phyloP scores from a whole-genome alignment of 306 rosid genomes.

The Castanea mollissima region DNA sequence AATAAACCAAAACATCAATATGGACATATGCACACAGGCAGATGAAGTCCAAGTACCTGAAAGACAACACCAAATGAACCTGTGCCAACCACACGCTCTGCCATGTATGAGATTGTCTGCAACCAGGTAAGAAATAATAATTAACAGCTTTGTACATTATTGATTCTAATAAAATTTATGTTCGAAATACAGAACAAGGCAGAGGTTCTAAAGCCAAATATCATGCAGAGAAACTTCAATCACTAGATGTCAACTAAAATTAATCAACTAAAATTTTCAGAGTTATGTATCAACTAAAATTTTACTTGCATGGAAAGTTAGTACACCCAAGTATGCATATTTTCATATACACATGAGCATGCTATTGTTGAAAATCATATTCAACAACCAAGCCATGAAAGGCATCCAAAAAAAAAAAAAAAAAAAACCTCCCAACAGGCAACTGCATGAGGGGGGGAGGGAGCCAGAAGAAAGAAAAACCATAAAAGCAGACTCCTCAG shows the following conservation, averaged over 20 bases:
- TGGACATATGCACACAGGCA: not conserved
- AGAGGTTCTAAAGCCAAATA: conserved; percentile 1
- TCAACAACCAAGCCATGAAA: not conserved
- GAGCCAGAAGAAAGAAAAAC: not conserved
- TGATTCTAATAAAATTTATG: not conserved
- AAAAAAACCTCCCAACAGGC: not conserved
- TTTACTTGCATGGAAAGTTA: not conserved
- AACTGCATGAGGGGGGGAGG: too few relatives aligned
- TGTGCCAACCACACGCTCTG: conserved; percentile 95
- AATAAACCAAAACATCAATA: conserved; percentile 4
- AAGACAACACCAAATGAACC: conserved; percentile 94
- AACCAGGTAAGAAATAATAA: conserved; percentile 20
- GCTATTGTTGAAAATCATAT: not conserved
- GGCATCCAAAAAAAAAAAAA: not conserved
- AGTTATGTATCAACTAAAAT: not conserved
- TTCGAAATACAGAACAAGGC: not conserved
- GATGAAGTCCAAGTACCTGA: conserved; percentile 57
- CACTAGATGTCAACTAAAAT: not conserved
- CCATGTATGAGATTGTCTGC: conserved; percentile 88
- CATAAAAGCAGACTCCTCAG: not conserved
- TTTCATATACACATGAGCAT: not conserved
- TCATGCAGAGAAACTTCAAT: conserved; percentile 2
- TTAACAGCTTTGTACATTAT: not conserved
- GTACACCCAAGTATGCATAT: not conserved
- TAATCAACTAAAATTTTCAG: not conserved